Base-by-base conservation (phyloP, 148 eudicot species). In the Heliamphora exappendiculata region DNA sequence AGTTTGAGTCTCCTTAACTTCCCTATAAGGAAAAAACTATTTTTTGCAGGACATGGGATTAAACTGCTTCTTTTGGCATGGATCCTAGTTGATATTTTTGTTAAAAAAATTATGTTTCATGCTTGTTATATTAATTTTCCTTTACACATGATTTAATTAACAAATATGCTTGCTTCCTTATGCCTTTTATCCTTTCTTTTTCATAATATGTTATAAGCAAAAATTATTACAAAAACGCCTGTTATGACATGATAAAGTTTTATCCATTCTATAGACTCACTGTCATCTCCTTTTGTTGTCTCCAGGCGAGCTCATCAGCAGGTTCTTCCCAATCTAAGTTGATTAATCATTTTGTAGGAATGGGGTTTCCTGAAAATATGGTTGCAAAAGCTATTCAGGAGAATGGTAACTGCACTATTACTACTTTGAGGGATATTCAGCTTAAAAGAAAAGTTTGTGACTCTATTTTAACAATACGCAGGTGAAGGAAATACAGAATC, bases 281-380 rank as follows among this genome's bases (percentile, higher is more conserved):
- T 16, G 75, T 70, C 10, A 31, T 31, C 59, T 75, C 24, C 37
- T 53, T 67, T 57, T 60, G 26, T 50, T 69, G 22, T 29, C 54
- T 70, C 5, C 29, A 90, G 94, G 86, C 82, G 76, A 86, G 89
- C 82, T 87, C 94, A 78, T 90, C 89, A 39, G 70, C 78, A 59
- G 86, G 87, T 79, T 76, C 84, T n/a, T 80, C 86, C 55, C 64
- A 58, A 57, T 67, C 87, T 54, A 82, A 84, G 26, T 84, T 91
- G 77, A 81, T 87, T 67, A 59, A 81, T 37, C 79, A 86, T 77
- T 86, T 91, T 81, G 78, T 84, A 55, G 89, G 79, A 37, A 87
- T 88, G 83, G 92, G 92, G 7, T 91, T 88, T 75, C 74, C 90
- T 50, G 85, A 83, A 72, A 67, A 74, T 66, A 36, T 88, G 85